Evolutionary conservation across 306 rosid species (phyloP), one percentile per base, ranked within the genome.

Genomic region (Ormosia semicastrata): DNA sequence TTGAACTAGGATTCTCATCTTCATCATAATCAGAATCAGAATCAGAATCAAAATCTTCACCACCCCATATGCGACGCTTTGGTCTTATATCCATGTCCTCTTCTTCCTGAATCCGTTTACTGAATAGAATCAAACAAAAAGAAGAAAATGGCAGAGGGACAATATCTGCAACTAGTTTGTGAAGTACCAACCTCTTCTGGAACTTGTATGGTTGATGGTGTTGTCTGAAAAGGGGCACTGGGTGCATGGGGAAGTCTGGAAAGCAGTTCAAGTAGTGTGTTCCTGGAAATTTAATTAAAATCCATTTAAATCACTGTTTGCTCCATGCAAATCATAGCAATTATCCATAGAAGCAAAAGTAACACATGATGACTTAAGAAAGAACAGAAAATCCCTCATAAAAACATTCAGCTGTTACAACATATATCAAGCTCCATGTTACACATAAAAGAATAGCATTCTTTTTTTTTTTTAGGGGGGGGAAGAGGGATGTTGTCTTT

Each of bases 171-270:
- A 84, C 29, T 50, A 73, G 33, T 37, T 58, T 47, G 43, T 66
- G 67, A 7, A 74, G 34, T 66, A 40, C 74, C 2, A 32, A 94
- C 98, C 93, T 92, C 94, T 71, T 92, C 95, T n/a, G 95, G 97
- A 85, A 63, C 91, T 87, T 90, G 15, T 5, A 70, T 60, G 12
- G 76, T 54, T 37, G 94, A 52, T 34, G 95, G 97, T 67, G 93
- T 89, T 58, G 84, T 89, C 43, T 92, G 94, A 82, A 92, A 92
- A 81, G 97, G 92, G 14, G 77, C 93, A 80, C 98, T 90, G 58
- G 97, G 98, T 15, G 95, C 88, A 88, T 92, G 93, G 17, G 95
- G 94, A 56, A 94, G 80, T 75, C 88, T 75, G 64, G 98, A 80
- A 83, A 94, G 91, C 70, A 89, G 98, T 78, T 92, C 94, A 33